Evolutionary conservation across 805 yeast species (phyloP), one percentile per base, ranked within the genome.

Genomic region (Sugiyamaella smithiae): DNA sequence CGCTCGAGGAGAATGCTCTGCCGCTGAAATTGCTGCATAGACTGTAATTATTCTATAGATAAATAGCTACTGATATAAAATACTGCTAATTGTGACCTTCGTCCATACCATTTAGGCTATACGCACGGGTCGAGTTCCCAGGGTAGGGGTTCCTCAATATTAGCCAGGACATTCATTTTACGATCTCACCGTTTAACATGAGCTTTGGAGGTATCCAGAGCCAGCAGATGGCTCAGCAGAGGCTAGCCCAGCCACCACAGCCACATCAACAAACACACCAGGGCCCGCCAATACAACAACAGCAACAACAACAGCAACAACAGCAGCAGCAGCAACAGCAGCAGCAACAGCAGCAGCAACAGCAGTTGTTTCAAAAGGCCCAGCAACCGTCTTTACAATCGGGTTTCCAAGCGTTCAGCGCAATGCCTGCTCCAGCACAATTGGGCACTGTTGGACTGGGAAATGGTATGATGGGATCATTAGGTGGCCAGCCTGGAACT

Each of bases 311-410:
- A n/a, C n/a, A n/a, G n/a, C n/a, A n/a, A n/a, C n/a, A n/a, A n/a
- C n/a, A n/a, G n/a, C n/a, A n/a, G n/a, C n/a, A n/a, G n/a, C n/a
- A n/a, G n/a, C n/a, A n/a, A n/a, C n/a, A n/a, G n/a, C n/a, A n/a
- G n/a, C n/a, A n/a, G 22, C 58, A 53, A 33, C 65, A 58, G 48
- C 63, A 56, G 24, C 53, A 43, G 29, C 53, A 43, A 49, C 60
- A 51, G 24, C 58, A 49, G 31, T 59, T 50, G 28, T 54, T 35
- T 11, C 54, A 51, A 14, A 53, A 46, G 20, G 22, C 12, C 29
- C 59, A 55, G 40, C 48, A 37, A 22, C 54, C 35, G 26, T 55
- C 55, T 38, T 47, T 24, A 25, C 61, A 45, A 32, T 55, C 50
- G 22, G 49, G 32, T 36, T 52, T 49, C 24, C 53, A 40, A 43